Evolutionary conservation across 2,329 filamentous ascomycete species (phyloP), one percentile per base, ranked within the genome.

Genomic region (Helotiales sp.): DNA sequence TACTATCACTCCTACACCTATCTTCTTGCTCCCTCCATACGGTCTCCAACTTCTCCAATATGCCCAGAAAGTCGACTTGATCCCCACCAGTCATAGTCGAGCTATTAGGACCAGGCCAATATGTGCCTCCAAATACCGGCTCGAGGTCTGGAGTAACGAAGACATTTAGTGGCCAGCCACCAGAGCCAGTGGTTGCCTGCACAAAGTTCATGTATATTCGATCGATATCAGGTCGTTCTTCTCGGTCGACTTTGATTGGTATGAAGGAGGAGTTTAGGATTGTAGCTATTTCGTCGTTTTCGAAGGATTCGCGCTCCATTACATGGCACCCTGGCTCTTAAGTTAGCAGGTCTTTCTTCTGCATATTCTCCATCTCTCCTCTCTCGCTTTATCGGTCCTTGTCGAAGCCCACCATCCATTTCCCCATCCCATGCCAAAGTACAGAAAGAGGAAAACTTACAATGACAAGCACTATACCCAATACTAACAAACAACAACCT

Each of bases 121-220:
- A 98, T 8, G 93, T 97, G 24, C 93, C 93, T 34, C 95, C 95
- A 74, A 97, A 98, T 9, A 99, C 89, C 0, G 95, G 95, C 69
- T 96, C 88, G 25, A 98, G 81, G 65, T 96, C 88, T 0, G 95
- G 92, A 0, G 95, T 99, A 29, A 98, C 81, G 71, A 99, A 98
- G n/a, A 96, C 87, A 70, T 97, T 98, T 60, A 98, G 77, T 1
- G 95, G 95, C 93, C 95, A 98, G 36, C 95, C 95, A 9, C 92
- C 93, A 1, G 85, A 88, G 19, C 90, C 92, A 58, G 89, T 96
- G 10, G 95, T 93, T 1, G 93, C 93, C 72, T 97, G 92, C 38
- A 96, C 88, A 73, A 96, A 99, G 76, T 96, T 96, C 91, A 97
- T 97, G 73, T 98, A 98, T 63, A 98, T 93, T 61, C 90, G 87